phyloP scores from a whole-genome alignment of 1,139 yeast species.

The Debaryomyces psychrophilus region DNA sequence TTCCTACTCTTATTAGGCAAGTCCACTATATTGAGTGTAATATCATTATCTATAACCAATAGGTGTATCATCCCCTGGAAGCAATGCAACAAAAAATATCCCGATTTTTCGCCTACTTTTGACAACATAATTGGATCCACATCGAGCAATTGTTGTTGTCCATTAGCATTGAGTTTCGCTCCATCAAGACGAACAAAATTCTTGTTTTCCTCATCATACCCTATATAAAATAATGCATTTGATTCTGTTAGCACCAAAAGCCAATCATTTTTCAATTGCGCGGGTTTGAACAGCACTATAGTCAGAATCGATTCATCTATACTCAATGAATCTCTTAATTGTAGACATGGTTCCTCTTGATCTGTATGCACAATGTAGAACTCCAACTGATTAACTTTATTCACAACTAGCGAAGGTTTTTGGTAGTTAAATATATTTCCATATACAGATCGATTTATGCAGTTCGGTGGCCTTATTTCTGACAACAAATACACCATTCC shows the following conservation, averaged over 20 bases:
- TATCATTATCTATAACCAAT: conserved; percentile 12
- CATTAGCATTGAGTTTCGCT: conserved; percentile 24
- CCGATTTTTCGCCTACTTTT: conserved; percentile 17
- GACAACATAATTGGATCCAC: conserved; percentile 26
- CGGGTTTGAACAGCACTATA: conserved; percentile 18
- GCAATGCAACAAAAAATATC: conserved; percentile 29
- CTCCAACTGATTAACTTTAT: conserved; percentile 23
- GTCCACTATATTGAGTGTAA: neutral
- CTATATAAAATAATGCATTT: conserved; percentile 16
- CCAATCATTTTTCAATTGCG: conserved; percentile 17
- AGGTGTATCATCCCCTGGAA: conserved; percentile 36
- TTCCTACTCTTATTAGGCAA: neutral
- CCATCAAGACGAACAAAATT: conserved; percentile 13
- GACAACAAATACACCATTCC: conserved; percentile 24
- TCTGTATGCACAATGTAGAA: conserved; percentile 17
- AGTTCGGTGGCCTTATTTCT: conserved; percentile 22
- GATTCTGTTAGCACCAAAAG: conserved; percentile 22
- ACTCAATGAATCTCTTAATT: conserved; percentile 17
- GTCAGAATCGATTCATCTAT: conserved; percentile 23
- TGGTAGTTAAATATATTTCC: conserved; percentile 16
- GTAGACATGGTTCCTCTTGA: conserved; percentile 7
- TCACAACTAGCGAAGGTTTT: conserved; percentile 21
- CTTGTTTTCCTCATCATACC: conserved; percentile 14
- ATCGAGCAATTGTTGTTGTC: conserved; percentile 35
- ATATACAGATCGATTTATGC: conserved; percentile 19